phyloP scores from a whole-genome alignment of 192 early-diverging fungal species.

The Coemansia sp. region DNA sequence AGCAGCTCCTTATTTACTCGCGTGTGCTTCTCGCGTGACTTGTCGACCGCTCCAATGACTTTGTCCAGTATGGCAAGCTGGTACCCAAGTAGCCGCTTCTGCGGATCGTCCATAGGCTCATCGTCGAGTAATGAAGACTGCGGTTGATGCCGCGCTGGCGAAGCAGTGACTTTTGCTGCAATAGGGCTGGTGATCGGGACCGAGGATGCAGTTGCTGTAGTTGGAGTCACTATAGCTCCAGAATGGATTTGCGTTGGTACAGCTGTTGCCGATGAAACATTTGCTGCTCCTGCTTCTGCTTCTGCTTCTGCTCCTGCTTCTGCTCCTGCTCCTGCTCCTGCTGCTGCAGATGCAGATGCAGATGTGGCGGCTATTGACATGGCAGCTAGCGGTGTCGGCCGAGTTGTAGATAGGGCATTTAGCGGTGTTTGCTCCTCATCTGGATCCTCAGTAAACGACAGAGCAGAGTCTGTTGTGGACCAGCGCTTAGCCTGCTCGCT shows the following conservation, averaged over 20 bases:
- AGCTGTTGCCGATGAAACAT: not conserved
- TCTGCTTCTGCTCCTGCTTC: not conserved
- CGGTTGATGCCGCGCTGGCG: not conserved
- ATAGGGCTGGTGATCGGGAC: not conserved
- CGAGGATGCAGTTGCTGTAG: constrained; percentile 10
- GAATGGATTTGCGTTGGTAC: not conserved
- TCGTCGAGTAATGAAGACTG: constrained; percentile 42
- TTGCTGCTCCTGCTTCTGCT: too few relatives aligned
- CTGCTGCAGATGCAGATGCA: too few relatives aligned
- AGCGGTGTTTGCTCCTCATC: constrained; percentile 9
- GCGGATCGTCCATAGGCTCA: constrained; percentile 47
- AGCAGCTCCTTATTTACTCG: constrained; percentile 67
- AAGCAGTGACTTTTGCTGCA: not conserved
- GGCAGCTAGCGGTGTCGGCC: not conserved
- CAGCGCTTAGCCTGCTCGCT: constrained; percentile 11
- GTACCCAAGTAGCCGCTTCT: constrained; percentile 55
- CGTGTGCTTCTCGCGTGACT: constrained; percentile 61
- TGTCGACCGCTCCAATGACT: constrained; percentile 57
- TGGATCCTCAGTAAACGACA: not conserved
- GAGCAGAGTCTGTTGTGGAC: constrained; percentile 13
- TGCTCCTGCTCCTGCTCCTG: constrained; percentile 4
- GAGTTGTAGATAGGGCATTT: not conserved
- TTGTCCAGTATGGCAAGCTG: constrained; percentile 66
- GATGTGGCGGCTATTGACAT: not conserved
- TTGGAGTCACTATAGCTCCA: not conserved